Conservation (phyloP, 169 alveolate genomes). For the Miamiensis avidus region DNA sequence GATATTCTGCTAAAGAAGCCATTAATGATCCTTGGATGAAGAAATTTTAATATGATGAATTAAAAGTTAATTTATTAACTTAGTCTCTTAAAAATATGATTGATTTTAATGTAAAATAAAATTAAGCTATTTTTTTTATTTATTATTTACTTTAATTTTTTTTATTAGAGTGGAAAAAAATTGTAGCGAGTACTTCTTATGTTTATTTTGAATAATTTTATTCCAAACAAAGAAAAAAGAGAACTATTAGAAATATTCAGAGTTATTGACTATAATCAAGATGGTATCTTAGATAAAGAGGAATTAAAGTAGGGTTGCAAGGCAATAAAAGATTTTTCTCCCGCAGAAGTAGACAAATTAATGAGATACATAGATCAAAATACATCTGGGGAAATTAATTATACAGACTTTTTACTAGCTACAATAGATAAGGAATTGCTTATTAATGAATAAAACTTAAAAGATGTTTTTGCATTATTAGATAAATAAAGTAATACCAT, state of each 20-base stretch:
- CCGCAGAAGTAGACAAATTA: neutral
- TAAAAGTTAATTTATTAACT: neutral
- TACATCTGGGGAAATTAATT: neutral
- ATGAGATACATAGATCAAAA: neutral
- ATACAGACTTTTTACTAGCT: neutral
- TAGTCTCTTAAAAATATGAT: neutral
- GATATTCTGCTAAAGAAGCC: neutral
- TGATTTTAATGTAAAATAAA: neutral
- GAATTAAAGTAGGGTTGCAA: neutral
- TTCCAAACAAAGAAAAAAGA: neutral
- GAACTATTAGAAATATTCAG: neutral
- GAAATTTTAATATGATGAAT: no score
- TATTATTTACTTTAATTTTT: neutral
- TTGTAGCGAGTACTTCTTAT: neutral
- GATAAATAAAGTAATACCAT: neutral
- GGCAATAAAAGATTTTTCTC: neutral
- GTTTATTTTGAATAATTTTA: neutral
- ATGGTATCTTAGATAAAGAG: neutral
- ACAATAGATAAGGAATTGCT: neutral
- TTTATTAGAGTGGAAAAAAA: neutral
- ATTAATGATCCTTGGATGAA: neutral
- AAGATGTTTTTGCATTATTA: neutral
- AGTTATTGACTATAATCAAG: neutral
- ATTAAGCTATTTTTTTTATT: no score
- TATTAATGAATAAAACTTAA: no score